These are phyloP conservation scores for Xylaria sp. DNA, from an alignment of 2,329 filamentous ascomycete genomes.

Conservation along the genomic window DNA sequence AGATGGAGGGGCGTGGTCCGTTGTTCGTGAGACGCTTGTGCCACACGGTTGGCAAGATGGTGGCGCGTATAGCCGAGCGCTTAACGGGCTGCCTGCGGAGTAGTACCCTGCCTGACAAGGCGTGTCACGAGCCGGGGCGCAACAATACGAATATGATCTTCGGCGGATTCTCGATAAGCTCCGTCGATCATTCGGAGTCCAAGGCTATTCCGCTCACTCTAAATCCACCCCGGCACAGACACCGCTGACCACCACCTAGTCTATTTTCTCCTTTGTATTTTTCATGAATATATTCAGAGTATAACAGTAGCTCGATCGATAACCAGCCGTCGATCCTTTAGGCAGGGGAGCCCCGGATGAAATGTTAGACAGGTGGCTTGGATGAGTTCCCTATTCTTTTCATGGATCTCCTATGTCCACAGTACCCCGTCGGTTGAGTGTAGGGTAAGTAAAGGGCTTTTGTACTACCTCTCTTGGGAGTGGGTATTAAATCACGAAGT, in stretches of 20 bases:
- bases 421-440: background rate
- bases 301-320: conserved; percentile 12
- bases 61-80: conserved; percentile 36
- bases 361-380: conserved; percentile 12
- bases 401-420: background rate
- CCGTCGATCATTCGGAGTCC: conserved; percentile 28
- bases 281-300: background rate
- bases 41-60: background rate
- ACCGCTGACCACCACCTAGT: background rate
- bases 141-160: conserved; percentile 27
- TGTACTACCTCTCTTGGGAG: background rate
- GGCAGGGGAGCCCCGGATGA: background rate
- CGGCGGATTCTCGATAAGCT: conserved; percentile 25
- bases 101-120: background rate
- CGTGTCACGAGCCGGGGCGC: background rate
- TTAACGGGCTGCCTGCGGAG: conserved; percentile 21
- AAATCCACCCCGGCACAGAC: background rate
- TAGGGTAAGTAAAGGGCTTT: conserved; percentile 5
- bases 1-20: background rate
- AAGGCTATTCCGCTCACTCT: background rate
- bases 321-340: background rate
- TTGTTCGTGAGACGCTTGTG: conserved; percentile 6
- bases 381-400: conserved; percentile 15
- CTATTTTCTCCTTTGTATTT: conserved; percentile 1
- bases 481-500: background rate